phyloP scores from a whole-genome alignment of 371 early-diverging fungal genomes.

The Nosema granulosis region DNA sequence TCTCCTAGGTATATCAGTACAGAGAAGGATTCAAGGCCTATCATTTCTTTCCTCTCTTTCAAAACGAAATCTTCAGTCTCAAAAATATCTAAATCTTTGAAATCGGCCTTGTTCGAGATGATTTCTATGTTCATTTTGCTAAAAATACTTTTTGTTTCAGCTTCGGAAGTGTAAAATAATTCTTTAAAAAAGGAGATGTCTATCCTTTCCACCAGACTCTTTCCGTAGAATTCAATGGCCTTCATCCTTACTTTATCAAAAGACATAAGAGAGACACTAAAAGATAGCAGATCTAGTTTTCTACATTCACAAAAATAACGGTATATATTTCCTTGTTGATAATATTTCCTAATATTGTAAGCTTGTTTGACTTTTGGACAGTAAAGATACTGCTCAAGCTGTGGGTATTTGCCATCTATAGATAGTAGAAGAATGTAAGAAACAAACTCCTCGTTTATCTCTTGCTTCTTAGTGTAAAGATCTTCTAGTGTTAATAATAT shows the following conservation, averaged over 20 bases:
- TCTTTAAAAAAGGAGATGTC: neutral
- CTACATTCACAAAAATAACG: conserved; percentile 14
- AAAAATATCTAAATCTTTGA: conserved; percentile 18
- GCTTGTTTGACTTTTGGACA: neutral
- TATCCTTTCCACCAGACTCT: conserved; percentile 26
- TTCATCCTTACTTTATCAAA: conserved; percentile 15
- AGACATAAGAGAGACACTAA: conserved; percentile 27
- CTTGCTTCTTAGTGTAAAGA: conserved; percentile 27
- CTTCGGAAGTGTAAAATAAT: neutral
- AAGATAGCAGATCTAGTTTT: conserved; percentile 29
- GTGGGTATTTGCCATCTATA: conserved; percentile 27
- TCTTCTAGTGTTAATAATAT: conserved; percentile 67
- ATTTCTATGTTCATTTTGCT: conserved; percentile 3
- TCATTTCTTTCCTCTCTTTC: neutral
- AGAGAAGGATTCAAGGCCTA: neutral
- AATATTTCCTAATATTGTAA: conserved; percentile 23
- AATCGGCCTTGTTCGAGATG: neutral
- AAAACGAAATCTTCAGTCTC: conserved; percentile 15
- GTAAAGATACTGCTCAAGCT: neutral
- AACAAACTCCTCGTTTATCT: conserved; percentile 22
- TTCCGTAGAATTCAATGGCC: conserved; percentile 1
- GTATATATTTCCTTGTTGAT: conserved; percentile 4
- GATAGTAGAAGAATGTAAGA: conserved; percentile 35
- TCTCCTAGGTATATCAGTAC: conserved; percentile 7
- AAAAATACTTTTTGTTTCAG: conserved; percentile 13